phyloP scores from a whole-genome alignment of 164 flowering plant species.

The Nymphaea colorata region DNA sequence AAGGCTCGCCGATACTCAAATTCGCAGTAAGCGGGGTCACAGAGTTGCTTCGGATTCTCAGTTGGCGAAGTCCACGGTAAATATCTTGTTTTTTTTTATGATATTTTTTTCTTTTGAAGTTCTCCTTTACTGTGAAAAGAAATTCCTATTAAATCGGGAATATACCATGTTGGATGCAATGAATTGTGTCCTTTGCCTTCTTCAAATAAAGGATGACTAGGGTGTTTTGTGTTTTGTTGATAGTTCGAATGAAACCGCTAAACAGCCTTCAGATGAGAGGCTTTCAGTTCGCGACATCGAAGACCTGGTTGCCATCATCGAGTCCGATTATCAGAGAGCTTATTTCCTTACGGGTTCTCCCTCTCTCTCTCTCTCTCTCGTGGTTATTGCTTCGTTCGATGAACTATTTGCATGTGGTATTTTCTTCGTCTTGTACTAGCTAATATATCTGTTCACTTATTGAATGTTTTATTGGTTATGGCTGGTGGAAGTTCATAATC shows the following conservation, averaged over 20 bases:
- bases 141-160: too few species aligned
- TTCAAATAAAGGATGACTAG: not conserved
- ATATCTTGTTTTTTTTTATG: not conserved
- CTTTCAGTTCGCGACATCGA: conserved; percentile 32
- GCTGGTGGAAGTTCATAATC: too few species aligned
- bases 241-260: not conserved
- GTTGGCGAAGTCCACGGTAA: conserved; percentile 22
- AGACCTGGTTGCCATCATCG: conserved; percentile 44
- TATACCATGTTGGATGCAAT: too few species aligned
- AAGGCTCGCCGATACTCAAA: conserved; percentile 41
- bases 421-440: too few species aligned
- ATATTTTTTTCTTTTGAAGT: not conserved
- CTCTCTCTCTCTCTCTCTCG: not conserved
- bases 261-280: conserved; percentile 17
- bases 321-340: conserved; percentile 67
- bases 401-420: too few species aligned
- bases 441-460: too few species aligned
- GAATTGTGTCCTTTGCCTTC: not conserved
- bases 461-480: too few species aligned
- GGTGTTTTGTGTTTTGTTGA: not conserved
- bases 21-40: conserved; percentile 59
- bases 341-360: conserved; percentile 51
- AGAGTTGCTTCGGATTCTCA: conserved; percentile 53
- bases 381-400: too few species aligned
- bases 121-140: too few species aligned